Percentiles rank a stretch among this genome's conserved stretches.
These are phyloP conservation scores for Misopates orontium DNA, from an alignment of 257 asterid species.

Conservation along the genomic window DNA sequence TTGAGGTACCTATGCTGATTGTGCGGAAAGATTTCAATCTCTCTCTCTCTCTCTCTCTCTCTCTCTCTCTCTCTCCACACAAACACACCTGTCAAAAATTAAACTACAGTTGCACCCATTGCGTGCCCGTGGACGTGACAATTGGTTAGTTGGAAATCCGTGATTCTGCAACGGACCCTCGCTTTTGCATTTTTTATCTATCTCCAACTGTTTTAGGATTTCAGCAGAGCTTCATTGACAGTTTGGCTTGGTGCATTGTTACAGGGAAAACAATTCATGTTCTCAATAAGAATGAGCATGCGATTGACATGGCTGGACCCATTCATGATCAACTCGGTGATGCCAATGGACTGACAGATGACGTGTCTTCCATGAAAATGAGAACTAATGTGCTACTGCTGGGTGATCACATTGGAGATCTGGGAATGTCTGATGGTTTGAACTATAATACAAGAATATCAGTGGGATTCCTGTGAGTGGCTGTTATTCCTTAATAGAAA, in stretches of 20 bases:
- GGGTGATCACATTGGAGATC: slow-evolving; percentile 93
- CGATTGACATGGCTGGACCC: slow-evolving; percentile 88
- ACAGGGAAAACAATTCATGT: slow-evolving; percentile 94
- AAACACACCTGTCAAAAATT: not conserved
- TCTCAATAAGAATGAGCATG: slow-evolving; percentile 92
- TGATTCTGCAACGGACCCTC: slow-evolving; percentile 5
- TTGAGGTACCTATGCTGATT: slow-evolving; percentile 15
- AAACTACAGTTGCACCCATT: slow-evolving; percentile 3
- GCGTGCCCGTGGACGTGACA: not conserved
- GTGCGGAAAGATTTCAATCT: slow-evolving; percentile 13
- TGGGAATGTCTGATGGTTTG: slow-evolving; percentile 95
- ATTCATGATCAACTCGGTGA: slow-evolving; percentile 58
- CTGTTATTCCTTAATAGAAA: slow-evolving; percentile 8
- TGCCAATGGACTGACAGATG: slow-evolving; percentile 46
- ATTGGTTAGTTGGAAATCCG: slow-evolving; percentile 3
- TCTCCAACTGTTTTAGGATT: not conserved
- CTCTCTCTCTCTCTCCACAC: not conserved
- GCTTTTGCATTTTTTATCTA: slow-evolving; percentile 8
- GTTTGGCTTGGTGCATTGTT: slow-evolving; percentile 19
- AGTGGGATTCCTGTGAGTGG: slow-evolving; percentile 86
- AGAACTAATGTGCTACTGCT: slow-evolving; percentile 91
- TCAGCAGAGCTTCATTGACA: slow-evolving; percentile 9
- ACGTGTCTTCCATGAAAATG: slow-evolving; percentile 52
- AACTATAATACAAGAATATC: slow-evolving; percentile 76
- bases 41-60: not conserved